Evolutionary conservation across 148 eudicot species (phyloP).

Genomic region (Rhododendron simsii): DNA sequence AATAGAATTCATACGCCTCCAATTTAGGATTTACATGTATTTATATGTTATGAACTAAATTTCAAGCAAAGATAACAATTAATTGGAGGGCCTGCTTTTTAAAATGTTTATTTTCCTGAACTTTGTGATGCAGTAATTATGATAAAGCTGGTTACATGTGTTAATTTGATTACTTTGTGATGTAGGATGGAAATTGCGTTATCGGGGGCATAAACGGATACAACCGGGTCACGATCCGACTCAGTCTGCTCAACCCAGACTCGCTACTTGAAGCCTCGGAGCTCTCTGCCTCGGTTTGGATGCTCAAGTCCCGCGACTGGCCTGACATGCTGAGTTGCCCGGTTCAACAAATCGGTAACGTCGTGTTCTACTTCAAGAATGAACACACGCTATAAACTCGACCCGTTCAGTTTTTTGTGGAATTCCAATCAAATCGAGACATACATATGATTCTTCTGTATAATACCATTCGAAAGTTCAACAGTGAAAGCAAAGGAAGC

Average conservation of each 20-base stretch:
- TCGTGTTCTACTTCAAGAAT: background rate
- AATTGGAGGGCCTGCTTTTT: background rate
- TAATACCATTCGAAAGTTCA: background rate
- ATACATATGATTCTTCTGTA: background rate
- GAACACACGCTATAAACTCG: background rate
- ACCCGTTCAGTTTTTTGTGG: background rate
- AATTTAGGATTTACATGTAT: no score
- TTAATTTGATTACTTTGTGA: background rate
- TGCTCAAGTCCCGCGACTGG: background rate
- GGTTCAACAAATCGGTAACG: background rate
- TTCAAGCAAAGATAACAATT: background rate
- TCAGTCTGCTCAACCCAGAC: background rate
- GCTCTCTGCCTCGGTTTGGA: background rate
- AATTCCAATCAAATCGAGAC: background rate
- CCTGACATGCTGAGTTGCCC: background rate
- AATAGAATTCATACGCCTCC: no score
- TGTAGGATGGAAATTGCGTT: background rate
- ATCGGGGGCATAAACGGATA: background rate
- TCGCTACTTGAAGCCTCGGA: background rate
- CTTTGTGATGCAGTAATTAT: no score
- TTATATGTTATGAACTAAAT: background rate
- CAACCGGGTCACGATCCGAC: background rate
- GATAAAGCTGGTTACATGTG: no score
- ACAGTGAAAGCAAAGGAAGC: background rate
- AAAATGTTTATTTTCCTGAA: background rate